A percentile compares a stretch with the other conserved stretches of the same genome.
phyloP scores from a whole-genome alignment of 495 filamentous ascomycete species.

The Lophiostoma macrostomum region DNA sequence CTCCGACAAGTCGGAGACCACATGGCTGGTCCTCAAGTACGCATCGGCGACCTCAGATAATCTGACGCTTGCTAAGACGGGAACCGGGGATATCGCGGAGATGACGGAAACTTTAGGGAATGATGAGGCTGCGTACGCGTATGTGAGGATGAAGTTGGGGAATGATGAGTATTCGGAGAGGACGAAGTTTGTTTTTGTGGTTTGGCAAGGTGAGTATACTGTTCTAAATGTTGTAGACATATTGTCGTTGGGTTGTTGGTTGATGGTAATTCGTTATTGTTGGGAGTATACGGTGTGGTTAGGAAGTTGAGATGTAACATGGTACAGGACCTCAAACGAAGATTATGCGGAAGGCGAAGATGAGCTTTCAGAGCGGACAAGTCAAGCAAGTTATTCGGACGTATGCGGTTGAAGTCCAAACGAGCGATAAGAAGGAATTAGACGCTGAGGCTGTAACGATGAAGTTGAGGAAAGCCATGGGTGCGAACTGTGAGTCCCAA shows the following conservation, averaged over 20 bases:
- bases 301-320: not conserved
- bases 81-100: conserved; percentile 51
- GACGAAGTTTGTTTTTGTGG: conserved; percentile 57
- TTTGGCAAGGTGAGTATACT: conserved; percentile 52
- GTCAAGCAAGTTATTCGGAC: conserved; percentile 56
- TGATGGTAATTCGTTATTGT: too few relatives aligned
- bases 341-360: conserved; percentile 59
- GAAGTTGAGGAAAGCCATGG: conserved; percentile 53
- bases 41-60: conserved; percentile 47
- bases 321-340: conserved; percentile 40
- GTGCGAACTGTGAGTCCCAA: conserved; percentile 54
- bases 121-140: conserved; percentile 54
- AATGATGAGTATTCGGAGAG: conserved; percentile 58
- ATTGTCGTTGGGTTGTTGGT: too few relatives aligned
- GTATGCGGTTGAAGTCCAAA: conserved; percentile 53
- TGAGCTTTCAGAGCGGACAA: conserved; percentile 54
- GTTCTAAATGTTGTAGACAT: too few relatives aligned
- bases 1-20: conserved; percentile 54
- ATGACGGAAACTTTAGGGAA: conserved; percentile 47
- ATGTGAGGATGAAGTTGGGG: conserved; percentile 54
- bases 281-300: too few relatives aligned
- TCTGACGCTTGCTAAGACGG: conserved; percentile 48
- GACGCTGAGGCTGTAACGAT: conserved; percentile 54
- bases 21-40: conserved; percentile 58
- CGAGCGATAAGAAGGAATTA: conserved; percentile 50